These are phyloP conservation scores for Blastomyces gilchristii DNA, from an alignment of 2,329 filamentous ascomycete genomes.

Conservation along the genomic window DNA sequence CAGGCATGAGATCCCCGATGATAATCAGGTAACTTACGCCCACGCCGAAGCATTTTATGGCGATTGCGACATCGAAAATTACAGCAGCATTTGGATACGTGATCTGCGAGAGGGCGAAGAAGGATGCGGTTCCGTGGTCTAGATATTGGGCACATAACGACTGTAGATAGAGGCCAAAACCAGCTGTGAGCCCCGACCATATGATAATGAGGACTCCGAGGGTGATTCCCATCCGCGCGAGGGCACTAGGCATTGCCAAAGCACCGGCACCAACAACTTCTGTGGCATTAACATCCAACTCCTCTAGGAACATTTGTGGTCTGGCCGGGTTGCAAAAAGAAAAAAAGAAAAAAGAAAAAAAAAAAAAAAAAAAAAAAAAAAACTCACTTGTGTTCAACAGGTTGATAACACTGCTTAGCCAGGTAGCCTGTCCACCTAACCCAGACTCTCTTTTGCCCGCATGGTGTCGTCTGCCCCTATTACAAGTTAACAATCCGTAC, in stretches of 20 bases:
- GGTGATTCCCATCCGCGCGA: constrained; percentile 90
- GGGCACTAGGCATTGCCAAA: constrained; percentile 86
- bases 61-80: constrained; percentile 89
- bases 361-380: too few species aligned
- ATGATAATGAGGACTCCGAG: constrained; percentile 74
- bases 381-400: constrained; percentile 60
- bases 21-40: constrained; percentile 97
- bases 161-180: constrained; percentile 91
- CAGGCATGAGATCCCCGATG: constrained; percentile 96
- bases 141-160: constrained; percentile 86
- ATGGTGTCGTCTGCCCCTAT: constrained; percentile 21
- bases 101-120: constrained; percentile 93
- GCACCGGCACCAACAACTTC: constrained; percentile 86
- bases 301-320: not conserved
- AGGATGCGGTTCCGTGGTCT: constrained; percentile 77
- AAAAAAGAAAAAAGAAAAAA: too few species aligned
- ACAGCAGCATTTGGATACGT: constrained; percentile 95
- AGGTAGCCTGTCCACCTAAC: constrained; percentile 64
- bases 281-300: constrained; percentile 6
- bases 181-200: constrained; percentile 81
- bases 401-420: constrained; percentile 86
- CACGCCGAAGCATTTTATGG: constrained; percentile 95
- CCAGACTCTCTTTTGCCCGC: constrained; percentile 61
- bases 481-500: not conserved
- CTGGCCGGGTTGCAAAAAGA: too few species aligned